phyloP scores from a whole-genome alignment of 2,329 filamentous ascomycete genomes.

The Exophiala aquamarina region DNA sequence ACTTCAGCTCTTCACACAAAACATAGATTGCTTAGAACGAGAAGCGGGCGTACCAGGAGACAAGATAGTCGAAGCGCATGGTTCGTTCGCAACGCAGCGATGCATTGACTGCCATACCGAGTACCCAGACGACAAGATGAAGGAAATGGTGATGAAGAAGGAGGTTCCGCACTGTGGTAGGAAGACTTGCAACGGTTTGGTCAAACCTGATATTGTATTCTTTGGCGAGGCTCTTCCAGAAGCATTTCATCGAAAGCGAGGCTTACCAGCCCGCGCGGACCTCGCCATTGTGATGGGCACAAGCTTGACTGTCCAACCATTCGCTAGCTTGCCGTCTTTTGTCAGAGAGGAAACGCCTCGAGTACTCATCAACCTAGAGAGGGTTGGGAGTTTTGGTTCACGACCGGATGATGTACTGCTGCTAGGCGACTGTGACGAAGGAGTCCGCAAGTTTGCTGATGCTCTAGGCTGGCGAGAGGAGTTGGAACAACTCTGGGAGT shows the following conservation, averaged over 20 bases:
- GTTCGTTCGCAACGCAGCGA: conserved; percentile 85
- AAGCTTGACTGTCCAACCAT: conserved; percentile 83
- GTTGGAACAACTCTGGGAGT: conserved; percentile 72
- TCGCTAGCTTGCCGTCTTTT: conserved; percentile 73
- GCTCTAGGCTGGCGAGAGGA: conserved; percentile 84
- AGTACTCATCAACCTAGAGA: conserved; percentile 83
- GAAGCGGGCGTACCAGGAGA: conserved; percentile 78
- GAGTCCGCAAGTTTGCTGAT: conserved; percentile 74
- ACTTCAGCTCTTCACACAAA: conserved; percentile 90
- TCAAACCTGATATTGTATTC: conserved; percentile 95
- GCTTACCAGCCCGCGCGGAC: conserved; percentile 64
- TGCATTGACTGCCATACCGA: conserved; percentile 82
- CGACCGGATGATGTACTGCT: conserved; percentile 80
- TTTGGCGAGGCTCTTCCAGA: conserved; percentile 75
- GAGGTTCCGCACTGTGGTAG: conserved; percentile 69
- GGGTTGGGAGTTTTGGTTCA: conserved; percentile 74
- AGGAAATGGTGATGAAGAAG: conserved; percentile 63
- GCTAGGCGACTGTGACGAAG: conserved; percentile 79
- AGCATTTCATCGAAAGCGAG: conserved; percentile 61
- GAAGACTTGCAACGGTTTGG: conserved; percentile 68
- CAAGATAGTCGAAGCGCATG: conserved; percentile 88
- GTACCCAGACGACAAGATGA: conserved; percentile 75
- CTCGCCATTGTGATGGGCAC: conserved; percentile 85
- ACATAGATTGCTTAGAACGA: conserved; percentile 93
- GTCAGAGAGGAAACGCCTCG: conserved; percentile 66